Conservation (phyloP, 495 filamentous ascomycete genomes). For the Cenococcum geophilum region DNA sequence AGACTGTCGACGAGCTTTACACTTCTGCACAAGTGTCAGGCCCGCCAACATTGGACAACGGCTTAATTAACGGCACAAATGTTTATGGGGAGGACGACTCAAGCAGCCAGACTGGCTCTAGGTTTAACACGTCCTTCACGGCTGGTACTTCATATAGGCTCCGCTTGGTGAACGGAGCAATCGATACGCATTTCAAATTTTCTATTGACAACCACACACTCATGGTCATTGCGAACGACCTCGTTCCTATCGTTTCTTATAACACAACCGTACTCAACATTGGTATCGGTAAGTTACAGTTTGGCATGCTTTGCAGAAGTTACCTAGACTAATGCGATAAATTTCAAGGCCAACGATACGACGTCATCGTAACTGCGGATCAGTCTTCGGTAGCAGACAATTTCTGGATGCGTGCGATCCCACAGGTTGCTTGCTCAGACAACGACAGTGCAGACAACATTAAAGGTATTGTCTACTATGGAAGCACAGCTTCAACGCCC, state of each 20-base stretch:
- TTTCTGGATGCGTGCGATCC: conserved; percentile 41
- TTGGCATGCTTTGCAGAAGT: neutral
- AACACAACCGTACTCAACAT: conserved; percentile 37
- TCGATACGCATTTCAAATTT: conserved; percentile 47
- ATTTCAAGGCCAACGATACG: conserved; percentile 38
- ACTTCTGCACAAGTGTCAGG: conserved; percentile 30
- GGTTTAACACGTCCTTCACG: conserved; percentile 34
- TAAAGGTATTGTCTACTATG: conserved; percentile 36
- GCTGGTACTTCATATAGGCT: conserved; percentile 46
- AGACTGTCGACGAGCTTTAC: conserved; percentile 35
- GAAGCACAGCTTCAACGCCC: conserved; percentile 16
- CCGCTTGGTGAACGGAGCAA: conserved; percentile 45
- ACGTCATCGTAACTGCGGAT: conserved; percentile 39
- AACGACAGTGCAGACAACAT: conserved; percentile 32
- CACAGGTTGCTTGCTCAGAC: conserved; percentile 29
- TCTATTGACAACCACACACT: conserved; percentile 46
- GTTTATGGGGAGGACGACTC: conserved; percentile 37
- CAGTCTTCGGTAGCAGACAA: conserved; percentile 25
- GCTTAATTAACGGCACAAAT: conserved; percentile 51
- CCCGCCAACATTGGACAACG: conserved; percentile 41
- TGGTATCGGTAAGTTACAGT: conserved; percentile 27
- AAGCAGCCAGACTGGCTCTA: conserved; percentile 37
- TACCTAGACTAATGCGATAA: conserved; percentile 7
- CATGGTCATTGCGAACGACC: conserved; percentile 45
- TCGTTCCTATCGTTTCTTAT: conserved; percentile 47